Evolutionary conservation across 352 stramenopile species (phyloP).

Genomic region (Pythium chondricola): DNA sequence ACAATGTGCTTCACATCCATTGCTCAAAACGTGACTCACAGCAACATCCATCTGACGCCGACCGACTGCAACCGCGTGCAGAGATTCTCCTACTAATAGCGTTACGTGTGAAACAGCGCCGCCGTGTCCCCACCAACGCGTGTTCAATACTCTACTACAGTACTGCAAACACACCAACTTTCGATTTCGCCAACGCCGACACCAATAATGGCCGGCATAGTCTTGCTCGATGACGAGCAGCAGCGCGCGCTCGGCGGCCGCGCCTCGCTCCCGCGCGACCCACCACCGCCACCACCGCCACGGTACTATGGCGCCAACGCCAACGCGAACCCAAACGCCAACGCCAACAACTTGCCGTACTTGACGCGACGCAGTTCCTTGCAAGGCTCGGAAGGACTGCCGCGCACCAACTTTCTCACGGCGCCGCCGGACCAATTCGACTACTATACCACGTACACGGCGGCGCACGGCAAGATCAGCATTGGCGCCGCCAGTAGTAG

Average conservation of each 20-base stretch:
- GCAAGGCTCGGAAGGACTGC: too few relatives aligned
- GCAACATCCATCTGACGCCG: too few relatives aligned
- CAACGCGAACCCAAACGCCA: background rate
- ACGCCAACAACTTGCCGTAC: too few relatives aligned
- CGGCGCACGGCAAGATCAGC: constrained; percentile 1
- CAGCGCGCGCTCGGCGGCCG: constrained; percentile 31
- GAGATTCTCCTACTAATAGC: background rate
- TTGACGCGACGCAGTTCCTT: too few relatives aligned
- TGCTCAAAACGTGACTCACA: too few relatives aligned
- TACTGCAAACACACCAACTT: background rate
- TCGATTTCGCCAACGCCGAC: background rate
- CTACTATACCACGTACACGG: background rate
- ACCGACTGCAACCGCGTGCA: too few relatives aligned
- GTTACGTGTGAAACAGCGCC: background rate
- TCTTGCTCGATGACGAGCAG: constrained; percentile 56
- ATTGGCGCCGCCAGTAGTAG: too few relatives aligned
- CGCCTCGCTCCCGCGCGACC: background rate
- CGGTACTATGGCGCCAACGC: background rate
- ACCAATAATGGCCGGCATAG: constrained; percentile 16
- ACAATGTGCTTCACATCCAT: too few relatives aligned
- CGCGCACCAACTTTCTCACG: constrained; percentile 12
- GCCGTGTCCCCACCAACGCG: background rate
- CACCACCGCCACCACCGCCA: background rate
- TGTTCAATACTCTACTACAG: background rate
- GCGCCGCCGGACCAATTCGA: constrained; percentile 1